Base-by-base conservation (phyloP, 257 asterid species). In the Handroanthus guayacan region DNA sequence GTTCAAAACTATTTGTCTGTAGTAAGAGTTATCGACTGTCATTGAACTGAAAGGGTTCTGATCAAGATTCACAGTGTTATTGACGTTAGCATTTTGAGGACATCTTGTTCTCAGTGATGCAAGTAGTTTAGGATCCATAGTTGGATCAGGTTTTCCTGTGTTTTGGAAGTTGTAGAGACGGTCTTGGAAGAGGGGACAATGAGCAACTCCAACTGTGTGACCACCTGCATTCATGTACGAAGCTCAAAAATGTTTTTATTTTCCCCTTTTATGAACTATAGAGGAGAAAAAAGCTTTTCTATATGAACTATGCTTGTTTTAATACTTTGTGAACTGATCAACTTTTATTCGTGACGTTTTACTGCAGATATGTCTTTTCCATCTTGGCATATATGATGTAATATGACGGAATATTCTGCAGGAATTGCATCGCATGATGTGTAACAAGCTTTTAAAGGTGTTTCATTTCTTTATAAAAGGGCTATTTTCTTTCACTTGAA, bases 151-250 rank as follows among this genome's bases (percentile, higher is more conserved):
- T 18, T 78, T 50, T 0, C 86, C 82, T 0, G 87, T 87, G 43
- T 76, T 81, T 0, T 44, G 11, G 82, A 85, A 92, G 66, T 90
- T 83, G 87, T 85, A 88, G 64, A 92, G 71, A 0, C 94, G 88
- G 77, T 80, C 81, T n/a, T 17, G 54, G 73, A 92, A 13, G 71
- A 86, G 47, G 9, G 94, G 82, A 69, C 95, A 92, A 34, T 84
- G 94, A 5, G 96, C 41, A 0, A 78, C 4, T 17, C 97, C 97
- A 2, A 92, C 89, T 0, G 93, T 90, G 81, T 90, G 96, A 0
- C 89, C 97, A 18, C 97, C 95, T 88, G 77, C 60, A 57, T 72
- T 13, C 38, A 11, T n/a, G 8, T 3, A 8, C 51, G 37, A 6
- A 61, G 1, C 18, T 61, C 56, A 10, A 8, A 9, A 13, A 41